Evolutionary conservation across 176 grass and related monocot genomes (phyloP), one percentile per base, ranked within the genome.

Genomic region (Tillandsia fasciculata): DNA sequence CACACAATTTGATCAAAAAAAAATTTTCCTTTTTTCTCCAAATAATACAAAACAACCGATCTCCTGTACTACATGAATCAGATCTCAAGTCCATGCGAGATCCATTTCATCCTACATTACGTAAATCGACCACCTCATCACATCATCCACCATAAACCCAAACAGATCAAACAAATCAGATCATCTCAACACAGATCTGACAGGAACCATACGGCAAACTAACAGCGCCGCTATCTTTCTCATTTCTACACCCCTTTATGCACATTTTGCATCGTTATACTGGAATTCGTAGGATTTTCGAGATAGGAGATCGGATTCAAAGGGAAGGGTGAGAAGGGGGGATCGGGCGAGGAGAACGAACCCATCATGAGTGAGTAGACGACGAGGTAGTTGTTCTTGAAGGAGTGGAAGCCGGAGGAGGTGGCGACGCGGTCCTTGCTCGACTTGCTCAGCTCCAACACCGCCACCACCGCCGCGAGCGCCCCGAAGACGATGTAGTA

Each of bases 311-410:
- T 24, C 24, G 24, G 24, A 24, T 24, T 24, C 24, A 24, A 24
- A 24, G 24, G 24, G 24, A 24, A 24, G 24, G 24, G 24, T 24
- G 24, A 24, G 24, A 24, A 24, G 24, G 24, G 24, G 24, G 24
- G 24, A 24, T 14, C 22, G 54, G 49, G n/a, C 20, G 12, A 49
- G 23, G 56, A 33, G 65, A 13, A 59, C 65, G 51, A 27, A 87
- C 85, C 77, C 85, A 87, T 87, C 69, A 80, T 83, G 69, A 87
- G 85, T 15, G 85, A 87, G 67, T 83, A 87, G 42, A 87, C 85
- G 53, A 87, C 27, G 68, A 83, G 85, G 49, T 83, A 87, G 61
- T 83, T 87, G 69, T 74, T 87, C 76, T 77, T 87, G 80, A 87
- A 87, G 68, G 85, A 68, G 66, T 48, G 77, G 80, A 87, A 87